Evolutionary conservation across 192 early-diverging fungal species (phyloP).

Genomic region (Paraglomus brasilianum): DNA sequence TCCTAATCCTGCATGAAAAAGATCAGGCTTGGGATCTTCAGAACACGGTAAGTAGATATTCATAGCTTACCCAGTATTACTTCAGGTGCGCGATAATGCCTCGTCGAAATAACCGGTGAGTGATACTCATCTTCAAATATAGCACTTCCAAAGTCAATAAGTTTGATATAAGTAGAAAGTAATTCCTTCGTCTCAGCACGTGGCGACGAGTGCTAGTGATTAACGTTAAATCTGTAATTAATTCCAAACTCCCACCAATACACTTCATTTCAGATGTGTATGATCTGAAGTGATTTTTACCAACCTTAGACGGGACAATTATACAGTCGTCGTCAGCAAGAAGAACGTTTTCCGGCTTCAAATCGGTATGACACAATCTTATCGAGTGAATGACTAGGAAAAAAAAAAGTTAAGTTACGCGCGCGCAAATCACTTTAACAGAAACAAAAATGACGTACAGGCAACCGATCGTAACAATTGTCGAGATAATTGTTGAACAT

Average conservation of each 20-base stretch:
- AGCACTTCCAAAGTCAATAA: slow-evolving; percentile 97
- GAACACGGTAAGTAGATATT: neutral
- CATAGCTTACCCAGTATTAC: slow-evolving; percentile 74
- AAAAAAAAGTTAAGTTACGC: neutral
- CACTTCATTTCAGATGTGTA: neutral
- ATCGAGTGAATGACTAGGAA: slow-evolving; percentile 76
- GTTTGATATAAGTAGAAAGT: slow-evolving; percentile 63
- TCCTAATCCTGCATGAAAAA: slow-evolving; percentile 52
- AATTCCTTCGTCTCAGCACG: neutral
- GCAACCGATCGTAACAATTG: slow-evolving; percentile 87
- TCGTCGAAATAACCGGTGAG: slow-evolving; percentile 85
- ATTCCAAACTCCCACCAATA: slow-evolving; percentile 13
- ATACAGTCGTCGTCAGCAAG: slow-evolving; percentile 62
- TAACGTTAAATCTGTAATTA: neutral
- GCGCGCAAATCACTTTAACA: neutral
- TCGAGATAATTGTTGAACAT: slow-evolving; percentile 81
- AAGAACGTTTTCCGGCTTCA: slow-evolving; percentile 96
- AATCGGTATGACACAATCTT: slow-evolving; percentile 90
- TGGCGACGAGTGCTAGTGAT: neutral
- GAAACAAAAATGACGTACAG: slow-evolving; percentile 44
- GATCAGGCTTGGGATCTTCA: neutral
- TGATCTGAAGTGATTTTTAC: neutral
- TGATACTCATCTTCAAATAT: slow-evolving; percentile 94
- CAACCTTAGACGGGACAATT: slow-evolving; percentile 49
- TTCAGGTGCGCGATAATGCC: slow-evolving; percentile 97